phyloP scores from a whole-genome alignment of 2,329 filamentous ascomycete species.

The Aspergillus unguis region DNA sequence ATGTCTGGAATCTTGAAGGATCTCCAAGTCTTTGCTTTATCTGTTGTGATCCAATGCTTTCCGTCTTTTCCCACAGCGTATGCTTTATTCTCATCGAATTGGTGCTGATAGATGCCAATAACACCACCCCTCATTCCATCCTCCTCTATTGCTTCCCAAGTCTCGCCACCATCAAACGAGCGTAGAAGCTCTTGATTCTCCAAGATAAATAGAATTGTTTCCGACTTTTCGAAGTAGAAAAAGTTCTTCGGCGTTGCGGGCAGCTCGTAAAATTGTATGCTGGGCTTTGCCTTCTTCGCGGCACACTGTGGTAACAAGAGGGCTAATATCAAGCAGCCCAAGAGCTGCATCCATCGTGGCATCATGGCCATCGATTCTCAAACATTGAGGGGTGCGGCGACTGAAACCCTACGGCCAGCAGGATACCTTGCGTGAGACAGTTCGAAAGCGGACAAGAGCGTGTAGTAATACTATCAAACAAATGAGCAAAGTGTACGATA shows the following conservation, averaged over 20 bases:
- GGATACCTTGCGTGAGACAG: background rate
- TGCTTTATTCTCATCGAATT: slow-evolving; percentile 72
- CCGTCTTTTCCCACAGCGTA: slow-evolving; percentile 69
- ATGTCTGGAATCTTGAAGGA: slow-evolving; percentile 61
- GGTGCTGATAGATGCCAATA: slow-evolving; percentile 68
- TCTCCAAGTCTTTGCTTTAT: slow-evolving; percentile 78
- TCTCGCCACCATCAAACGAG: slow-evolving; percentile 74
- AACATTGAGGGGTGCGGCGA: slow-evolving; percentile 28
- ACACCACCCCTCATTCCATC: slow-evolving; percentile 50
- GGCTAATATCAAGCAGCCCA: slow-evolving; percentile 52
- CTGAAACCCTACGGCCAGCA: slow-evolving; percentile 3
- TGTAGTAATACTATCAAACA: background rate
- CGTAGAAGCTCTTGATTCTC: slow-evolving; percentile 66
- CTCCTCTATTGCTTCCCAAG: slow-evolving; percentile 67
- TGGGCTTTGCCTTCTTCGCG: slow-evolving; percentile 63
- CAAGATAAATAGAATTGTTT: slow-evolving; percentile 72
- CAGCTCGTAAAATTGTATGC: slow-evolving; percentile 64
- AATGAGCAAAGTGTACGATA: background rate
- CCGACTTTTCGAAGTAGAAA: slow-evolving; percentile 88
- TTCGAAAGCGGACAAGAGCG: background rate
- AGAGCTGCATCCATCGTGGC: slow-evolving; percentile 45
- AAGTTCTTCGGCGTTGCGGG: slow-evolving; percentile 64
- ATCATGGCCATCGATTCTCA: slow-evolving; percentile 35
- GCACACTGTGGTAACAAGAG: slow-evolving; percentile 34
- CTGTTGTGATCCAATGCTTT: slow-evolving; percentile 77